Percentiles rank a stretch among this genome's conserved stretches.
These are phyloP conservation scores for Acacia acuminata DNA, from an alignment of 306 rosid species.

Conservation along the genomic window DNA sequence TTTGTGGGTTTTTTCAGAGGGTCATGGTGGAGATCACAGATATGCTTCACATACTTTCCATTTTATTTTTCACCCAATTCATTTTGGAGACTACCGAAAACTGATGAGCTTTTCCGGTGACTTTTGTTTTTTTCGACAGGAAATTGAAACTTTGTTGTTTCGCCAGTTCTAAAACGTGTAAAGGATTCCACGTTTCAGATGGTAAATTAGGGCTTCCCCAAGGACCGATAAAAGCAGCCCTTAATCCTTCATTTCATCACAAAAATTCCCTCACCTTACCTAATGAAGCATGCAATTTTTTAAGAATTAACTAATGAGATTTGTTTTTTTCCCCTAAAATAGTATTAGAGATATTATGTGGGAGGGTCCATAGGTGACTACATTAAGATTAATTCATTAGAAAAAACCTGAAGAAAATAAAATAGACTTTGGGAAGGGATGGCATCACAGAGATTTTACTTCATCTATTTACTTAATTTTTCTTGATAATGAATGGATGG, in stretches of 20 bases:
- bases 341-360: background rate
- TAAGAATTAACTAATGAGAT: background rate
- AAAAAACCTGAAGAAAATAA: background rate
- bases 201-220: slow-evolving; percentile 46
- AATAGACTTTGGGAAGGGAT: background rate
- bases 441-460: background rate
- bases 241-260: slow-evolving; percentile 28
- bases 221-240: slow-evolving; percentile 48
- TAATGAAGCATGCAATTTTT: background rate
- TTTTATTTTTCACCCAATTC: background rate
- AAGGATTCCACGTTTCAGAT: slow-evolving; percentile 62
- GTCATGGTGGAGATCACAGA: slow-evolving; percentile 40
- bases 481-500: background rate
- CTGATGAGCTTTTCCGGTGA: slow-evolving; percentile 58
- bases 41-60: slow-evolving; percentile 31
- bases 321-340: background rate
- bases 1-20: slow-evolving; percentile 44
- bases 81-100: slow-evolving; percentile 40
- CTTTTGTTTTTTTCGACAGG: slow-evolving; percentile 51
- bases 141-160: slow-evolving; percentile 64
- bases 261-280: background rate
- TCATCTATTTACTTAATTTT: background rate
- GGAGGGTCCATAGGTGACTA: background rate
- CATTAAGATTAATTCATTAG: background rate
- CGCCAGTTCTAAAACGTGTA: slow-evolving; percentile 56